phyloP scores from a whole-genome alignment of 805 yeast genomes.

The Brettanomyces nanus region DNA sequence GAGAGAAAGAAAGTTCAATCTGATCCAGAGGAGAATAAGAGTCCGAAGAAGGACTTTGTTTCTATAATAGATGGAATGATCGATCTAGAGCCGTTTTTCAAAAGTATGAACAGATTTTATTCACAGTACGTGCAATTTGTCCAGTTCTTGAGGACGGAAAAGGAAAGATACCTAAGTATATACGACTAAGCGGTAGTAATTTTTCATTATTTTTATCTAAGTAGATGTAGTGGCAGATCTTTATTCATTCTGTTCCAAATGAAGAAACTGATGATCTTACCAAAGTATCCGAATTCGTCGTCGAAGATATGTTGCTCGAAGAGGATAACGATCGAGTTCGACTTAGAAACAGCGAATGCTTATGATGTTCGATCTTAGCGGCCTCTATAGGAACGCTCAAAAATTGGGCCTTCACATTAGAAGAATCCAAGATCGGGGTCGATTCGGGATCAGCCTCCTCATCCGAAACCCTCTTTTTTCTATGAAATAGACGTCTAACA shows the following conservation, averaged over 20 bases:
- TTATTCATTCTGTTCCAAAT: too few relatives aligned
- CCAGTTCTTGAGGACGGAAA: constrained; percentile 30
- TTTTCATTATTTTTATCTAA: too few relatives aligned
- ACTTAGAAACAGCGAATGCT: constrained; percentile 1
- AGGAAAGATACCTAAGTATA: constrained; percentile 20
- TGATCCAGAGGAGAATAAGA: neutral
- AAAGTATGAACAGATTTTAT: constrained; percentile 42
- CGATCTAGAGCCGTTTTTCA: constrained; percentile 44
- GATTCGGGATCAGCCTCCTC: neutral
- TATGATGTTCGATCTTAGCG: too few relatives aligned
- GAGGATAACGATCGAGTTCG: constrained; percentile 1
- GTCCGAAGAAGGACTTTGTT: constrained; percentile 24
- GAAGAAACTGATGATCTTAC: neutral
- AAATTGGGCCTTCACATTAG: neutral
- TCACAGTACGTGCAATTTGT: constrained; percentile 42
- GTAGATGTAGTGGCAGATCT: too few relatives aligned
- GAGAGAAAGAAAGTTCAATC: constrained; percentile 20
- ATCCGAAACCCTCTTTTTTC: neutral
- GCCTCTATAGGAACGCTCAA: neutral
- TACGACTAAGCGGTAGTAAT: too few relatives aligned
- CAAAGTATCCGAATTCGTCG: constrained; percentile 1
- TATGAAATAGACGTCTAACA: constrained; percentile 8
- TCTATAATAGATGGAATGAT: constrained; percentile 40
- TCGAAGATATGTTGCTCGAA: neutral
- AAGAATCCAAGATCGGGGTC: neutral